Conservation (phyloP, 2,329 filamentous ascomycete genomes). For the Teratosphaeria zuluensis region DNA sequence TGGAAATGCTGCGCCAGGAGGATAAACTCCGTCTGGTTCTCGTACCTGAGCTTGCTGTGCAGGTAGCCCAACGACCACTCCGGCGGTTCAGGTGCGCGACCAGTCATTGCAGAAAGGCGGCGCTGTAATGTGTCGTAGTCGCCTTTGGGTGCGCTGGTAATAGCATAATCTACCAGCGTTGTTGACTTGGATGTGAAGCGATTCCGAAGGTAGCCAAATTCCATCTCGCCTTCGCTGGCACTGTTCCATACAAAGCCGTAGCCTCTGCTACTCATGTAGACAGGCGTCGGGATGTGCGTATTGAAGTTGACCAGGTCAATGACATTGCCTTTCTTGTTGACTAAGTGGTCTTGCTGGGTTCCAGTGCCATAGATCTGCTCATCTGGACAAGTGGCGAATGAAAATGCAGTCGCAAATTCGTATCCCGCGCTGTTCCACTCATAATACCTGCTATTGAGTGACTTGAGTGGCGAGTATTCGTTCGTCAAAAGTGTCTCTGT, state of each 20-base stretch:
- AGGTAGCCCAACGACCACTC: constrained; percentile 23
- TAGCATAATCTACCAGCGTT: constrained; percentile 23
- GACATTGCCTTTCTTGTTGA: constrained; percentile 25
- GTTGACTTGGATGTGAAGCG: constrained; percentile 20
- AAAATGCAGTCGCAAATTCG: constrained; percentile 29
- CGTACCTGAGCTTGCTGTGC: constrained; percentile 24
- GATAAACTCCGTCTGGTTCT: constrained; percentile 23
- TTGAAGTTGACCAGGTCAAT: constrained; percentile 26
- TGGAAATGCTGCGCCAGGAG: constrained; percentile 22
- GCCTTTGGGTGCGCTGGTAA: constrained; percentile 19
- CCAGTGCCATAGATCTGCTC: constrained; percentile 26
- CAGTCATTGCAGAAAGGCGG: constrained; percentile 18
- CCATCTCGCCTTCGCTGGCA: constrained; percentile 20
- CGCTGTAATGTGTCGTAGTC: constrained; percentile 23
- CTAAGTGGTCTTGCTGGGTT: constrained; percentile 21
- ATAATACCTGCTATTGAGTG: constrained; percentile 28
- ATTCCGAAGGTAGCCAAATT: constrained; percentile 20
- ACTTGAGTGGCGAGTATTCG: constrained; percentile 26
- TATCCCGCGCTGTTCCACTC: constrained; percentile 26
- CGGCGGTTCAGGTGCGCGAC: constrained; percentile 22
- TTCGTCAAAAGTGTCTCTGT: constrained; percentile 29
- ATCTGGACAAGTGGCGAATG: constrained; percentile 26
- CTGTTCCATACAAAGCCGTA: constrained; percentile 26
- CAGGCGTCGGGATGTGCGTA: constrained; percentile 22
- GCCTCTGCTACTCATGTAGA: constrained; percentile 22